A percentile compares a stretch with the other conserved stretches of the same genome.
phyloP scores from a whole-genome alignment of 2,329 filamentous ascomycete genomes.

The Neodidymelliopsis sp. region DNA sequence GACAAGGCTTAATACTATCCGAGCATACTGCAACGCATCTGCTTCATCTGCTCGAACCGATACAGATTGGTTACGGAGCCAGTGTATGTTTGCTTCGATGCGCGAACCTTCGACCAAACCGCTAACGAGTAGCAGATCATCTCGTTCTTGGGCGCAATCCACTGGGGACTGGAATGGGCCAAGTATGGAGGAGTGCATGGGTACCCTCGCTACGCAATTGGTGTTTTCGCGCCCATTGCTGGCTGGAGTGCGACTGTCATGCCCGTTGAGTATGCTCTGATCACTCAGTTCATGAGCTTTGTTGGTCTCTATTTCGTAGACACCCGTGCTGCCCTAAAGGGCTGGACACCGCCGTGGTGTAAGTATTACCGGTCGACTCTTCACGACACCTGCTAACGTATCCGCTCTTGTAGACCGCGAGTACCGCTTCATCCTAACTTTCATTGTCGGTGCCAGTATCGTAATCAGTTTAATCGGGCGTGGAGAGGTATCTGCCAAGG shows the following conservation, averaged over 20 bases:
- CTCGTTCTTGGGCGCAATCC: conserved; percentile 91
- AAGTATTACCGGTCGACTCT: background rate
- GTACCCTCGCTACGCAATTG: conserved; percentile 82
- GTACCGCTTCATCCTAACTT: conserved; percentile 92
- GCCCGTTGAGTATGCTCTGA: conserved; percentile 84
- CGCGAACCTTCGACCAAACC: background rate
- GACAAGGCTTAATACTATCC: conserved; percentile 69
- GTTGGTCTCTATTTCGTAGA: conserved; percentile 87
- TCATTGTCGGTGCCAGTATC: conserved; percentile 84
- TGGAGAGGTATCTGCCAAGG: conserved; percentile 72
- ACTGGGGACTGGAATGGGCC: conserved; percentile 91
- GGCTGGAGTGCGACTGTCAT: conserved; percentile 92
- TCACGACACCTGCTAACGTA: conserved; percentile 49
- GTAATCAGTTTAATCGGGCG: conserved; percentile 82
- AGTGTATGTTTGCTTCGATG: conserved; percentile 63
- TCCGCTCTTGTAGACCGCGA: conserved; percentile 62
- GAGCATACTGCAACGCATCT: conserved; percentile 75
- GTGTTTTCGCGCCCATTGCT: conserved; percentile 77
- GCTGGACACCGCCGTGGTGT: conserved; percentile 88
- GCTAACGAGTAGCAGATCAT: conserved; percentile 67
- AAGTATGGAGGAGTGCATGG: conserved; percentile 71
- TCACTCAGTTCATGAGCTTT: conserved; percentile 85
- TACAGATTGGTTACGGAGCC: conserved; percentile 91
- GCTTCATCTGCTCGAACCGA: conserved; percentile 78
- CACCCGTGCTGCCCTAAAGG: conserved; percentile 71